A percentile compares a stretch with the other conserved stretches of the same genome.
These are phyloP conservation scores for Aspergillus candidus DNA, from an alignment of 2,329 filamentous ascomycete genomes.

Conservation along the genomic window DNA sequence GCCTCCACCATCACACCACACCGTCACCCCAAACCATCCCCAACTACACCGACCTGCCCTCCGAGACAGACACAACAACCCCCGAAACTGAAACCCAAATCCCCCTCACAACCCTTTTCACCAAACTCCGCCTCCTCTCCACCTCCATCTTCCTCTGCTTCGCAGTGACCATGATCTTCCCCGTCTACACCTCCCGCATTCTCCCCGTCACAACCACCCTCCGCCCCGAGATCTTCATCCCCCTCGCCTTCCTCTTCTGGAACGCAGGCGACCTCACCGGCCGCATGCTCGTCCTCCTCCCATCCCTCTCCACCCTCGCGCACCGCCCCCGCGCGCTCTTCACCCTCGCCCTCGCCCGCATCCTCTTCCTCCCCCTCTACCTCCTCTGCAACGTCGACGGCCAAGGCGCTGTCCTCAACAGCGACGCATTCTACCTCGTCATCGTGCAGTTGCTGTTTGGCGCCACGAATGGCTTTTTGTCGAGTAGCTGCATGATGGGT, in stretches of 20 bases:
- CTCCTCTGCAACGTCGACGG: constrained; percentile 82
- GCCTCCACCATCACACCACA: constrained; percentile 7
- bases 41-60: neutral
- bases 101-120: constrained; percentile 60
- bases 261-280: constrained; percentile 81
- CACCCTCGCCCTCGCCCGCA: constrained; percentile 56
- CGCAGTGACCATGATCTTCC: constrained; percentile 84
- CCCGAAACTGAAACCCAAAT: constrained; percentile 41
- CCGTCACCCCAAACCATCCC: constrained; percentile 24
- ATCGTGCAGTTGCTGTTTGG: constrained; percentile 81
- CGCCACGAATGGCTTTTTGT: constrained; percentile 77
- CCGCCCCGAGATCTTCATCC: constrained; percentile 71
- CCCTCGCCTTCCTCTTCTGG: constrained; percentile 87
- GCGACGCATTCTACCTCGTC: constrained; percentile 82
- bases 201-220: constrained; percentile 50
- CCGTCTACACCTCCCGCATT: constrained; percentile 67
- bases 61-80: constrained; percentile 2
- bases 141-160: constrained; percentile 77
- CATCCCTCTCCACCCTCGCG: constrained; percentile 49
- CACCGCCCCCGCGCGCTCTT: constrained; percentile 64
- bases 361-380: constrained; percentile 76
- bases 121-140: constrained; percentile 72
- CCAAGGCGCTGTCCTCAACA: constrained; percentile 64
- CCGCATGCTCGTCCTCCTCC: constrained; percentile 59
- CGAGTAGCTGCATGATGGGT: constrained; percentile 86